phyloP scores from a whole-genome alignment of 1,284 basidiomycete genomes.

The Inonotus hispidus region DNA sequence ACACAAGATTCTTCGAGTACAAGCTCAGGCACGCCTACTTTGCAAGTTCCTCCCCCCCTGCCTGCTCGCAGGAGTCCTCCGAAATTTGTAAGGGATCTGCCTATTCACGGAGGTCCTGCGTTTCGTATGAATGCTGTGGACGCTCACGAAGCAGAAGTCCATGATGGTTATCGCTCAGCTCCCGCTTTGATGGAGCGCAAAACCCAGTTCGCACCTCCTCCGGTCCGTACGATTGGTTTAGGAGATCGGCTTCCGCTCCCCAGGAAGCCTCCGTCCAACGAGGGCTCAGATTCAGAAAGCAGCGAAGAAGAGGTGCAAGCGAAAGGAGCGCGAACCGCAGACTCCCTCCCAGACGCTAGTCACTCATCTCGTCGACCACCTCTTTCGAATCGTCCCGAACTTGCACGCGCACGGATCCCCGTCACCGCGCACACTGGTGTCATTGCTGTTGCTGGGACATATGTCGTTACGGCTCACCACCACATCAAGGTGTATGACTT shows the following conservation, averaged over 20 bases:
- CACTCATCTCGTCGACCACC: constrained; percentile 80
- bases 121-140: constrained; percentile 14
- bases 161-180: constrained; percentile 6
- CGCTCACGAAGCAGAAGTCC: constrained; percentile 19
- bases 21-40: constrained; percentile 17
- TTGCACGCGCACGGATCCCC: constrained; percentile 44
- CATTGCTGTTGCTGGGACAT: constrained; percentile 57
- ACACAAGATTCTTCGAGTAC: neutral
- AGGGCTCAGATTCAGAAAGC: constrained; percentile 33
- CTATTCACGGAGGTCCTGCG: constrained; percentile 19
- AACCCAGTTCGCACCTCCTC: constrained; percentile 56
- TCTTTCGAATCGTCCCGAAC: constrained; percentile 35
- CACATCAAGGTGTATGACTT: constrained; percentile 66
- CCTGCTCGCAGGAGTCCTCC: constrained; percentile 19
- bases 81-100: neutral
- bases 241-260: constrained; percentile 65
- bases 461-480: constrained; percentile 57
- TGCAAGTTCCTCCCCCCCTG: constrained; percentile 18
- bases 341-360: constrained; percentile 77
- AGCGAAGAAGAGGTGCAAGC: constrained; percentile 37
- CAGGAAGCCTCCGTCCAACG: constrained; percentile 36
- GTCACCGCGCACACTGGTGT: constrained; percentile 52
- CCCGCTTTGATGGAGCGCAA: constrained; percentile 38
- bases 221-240: constrained; percentile 60
- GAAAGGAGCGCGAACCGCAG: constrained; percentile 34